Evolutionary conservation across 495 filamentous ascomycete genomes (phyloP), one percentile per base, ranked within the genome.

Genomic region (Sabuloglossum arenarium): DNA sequence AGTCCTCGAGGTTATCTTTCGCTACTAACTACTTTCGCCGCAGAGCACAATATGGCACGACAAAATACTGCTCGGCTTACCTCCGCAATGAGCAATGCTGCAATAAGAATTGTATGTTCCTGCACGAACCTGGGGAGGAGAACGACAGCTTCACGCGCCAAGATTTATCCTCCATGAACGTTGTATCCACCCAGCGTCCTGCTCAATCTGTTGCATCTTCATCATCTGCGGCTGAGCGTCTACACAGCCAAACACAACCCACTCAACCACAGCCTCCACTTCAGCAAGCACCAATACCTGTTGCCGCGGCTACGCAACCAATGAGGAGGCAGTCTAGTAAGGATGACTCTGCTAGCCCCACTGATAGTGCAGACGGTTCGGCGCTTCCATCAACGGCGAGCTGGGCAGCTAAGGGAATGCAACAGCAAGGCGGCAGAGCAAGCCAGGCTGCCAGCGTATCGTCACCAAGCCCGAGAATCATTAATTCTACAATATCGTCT

Each of bases 11-110:
- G 39, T 27, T 28, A 39, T 59, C 27, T 31, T 31, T 53, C 30
- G 8, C 29, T 56, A 39, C 63, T 74, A 58, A 73, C 59, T 30
- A 12, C 5, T 57, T 14, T 37, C 34, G 30, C 53, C 25, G 42
- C 53, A 82, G 90, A 63, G 93, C 93, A 5, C 93, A 97, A 67
- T 85, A 93, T 55, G 93, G 93, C 23, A 99, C 93, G 8, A 99
- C 93, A 1, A 99, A 99, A 67, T 99, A 99, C 66, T 99, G 91
- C 68, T 97, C 91, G 0, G 91, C 91, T 9, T 99, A 90, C 73
- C 75, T 99, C 25, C 81, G 93, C 23, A 85, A 88, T 55, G 91
- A 99, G 65, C 80, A 79, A 57, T 99, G 91, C 68, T 85, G 81
- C 32, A 99, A 99, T 61, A 78, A 87, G 54, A 86, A 86, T 56